Evolutionary conservation across 1,284 basidiomycete species (phyloP).

Genomic region (Somion occarium): DNA sequence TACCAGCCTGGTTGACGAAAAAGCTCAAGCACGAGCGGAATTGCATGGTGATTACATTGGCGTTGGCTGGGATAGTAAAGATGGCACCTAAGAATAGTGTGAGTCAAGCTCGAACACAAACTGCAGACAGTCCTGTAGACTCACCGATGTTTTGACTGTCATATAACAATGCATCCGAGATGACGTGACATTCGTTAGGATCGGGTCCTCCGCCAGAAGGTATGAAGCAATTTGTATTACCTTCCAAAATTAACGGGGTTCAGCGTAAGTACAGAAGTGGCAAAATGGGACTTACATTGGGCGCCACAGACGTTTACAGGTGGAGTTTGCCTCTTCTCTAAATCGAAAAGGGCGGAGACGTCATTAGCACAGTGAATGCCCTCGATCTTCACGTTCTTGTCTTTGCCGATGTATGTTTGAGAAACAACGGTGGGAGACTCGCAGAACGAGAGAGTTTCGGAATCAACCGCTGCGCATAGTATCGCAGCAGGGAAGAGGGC

Average conservation of each 20-base stretch:
- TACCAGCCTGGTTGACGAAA: conserved; percentile 24
- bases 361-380: not conserved
- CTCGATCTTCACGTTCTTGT: conserved; percentile 4
- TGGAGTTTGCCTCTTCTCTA: not conserved
- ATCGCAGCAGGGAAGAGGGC: not conserved
- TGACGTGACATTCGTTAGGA: conserved; percentile 42
- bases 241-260: conserved; percentile 17
- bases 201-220: conserved; percentile 41
- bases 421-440: conserved; percentile 4
- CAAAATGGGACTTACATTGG: conserved; percentile 26
- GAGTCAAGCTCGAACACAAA: not conserved
- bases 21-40: conserved; percentile 23
- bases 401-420: conserved; percentile 1
- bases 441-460: not conserved
- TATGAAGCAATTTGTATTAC: conserved; percentile 38
- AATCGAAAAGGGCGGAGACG: not conserved
- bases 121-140: no score
- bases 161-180: conserved; percentile 42
- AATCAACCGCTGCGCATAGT: not conserved
- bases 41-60: conserved; percentile 22
- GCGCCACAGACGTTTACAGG: conserved; percentile 35
- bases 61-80: conserved; percentile 14
- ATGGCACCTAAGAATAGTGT: no score
- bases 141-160: conserved; percentile 42
- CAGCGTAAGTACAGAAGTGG: not conserved